Percentiles rank a stretch among this genome's conserved stretches.
These are phyloP conservation scores for Apophysomyces ossiformis DNA, from an alignment of 371 early-diverging fungal genomes.

Conservation along the genomic window DNA sequence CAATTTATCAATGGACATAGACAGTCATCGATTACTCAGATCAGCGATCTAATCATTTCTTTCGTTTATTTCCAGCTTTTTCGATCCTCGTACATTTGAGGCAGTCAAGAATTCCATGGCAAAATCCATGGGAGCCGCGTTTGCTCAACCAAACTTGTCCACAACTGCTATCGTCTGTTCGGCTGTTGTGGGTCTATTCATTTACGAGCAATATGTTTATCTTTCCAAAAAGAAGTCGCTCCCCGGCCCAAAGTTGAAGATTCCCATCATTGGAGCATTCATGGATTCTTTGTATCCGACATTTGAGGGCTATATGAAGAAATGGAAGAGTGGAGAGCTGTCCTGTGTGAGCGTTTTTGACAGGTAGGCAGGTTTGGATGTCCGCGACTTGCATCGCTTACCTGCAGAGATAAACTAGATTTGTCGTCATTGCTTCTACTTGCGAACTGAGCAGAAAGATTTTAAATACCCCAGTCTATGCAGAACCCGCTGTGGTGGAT, in stretches of 20 bases:
- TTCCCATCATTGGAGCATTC: slow-evolving; percentile 59
- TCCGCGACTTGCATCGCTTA: background rate
- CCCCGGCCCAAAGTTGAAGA: slow-evolving; percentile 55
- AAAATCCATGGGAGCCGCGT: slow-evolving; percentile 7
- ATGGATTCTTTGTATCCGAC: slow-evolving; percentile 59
- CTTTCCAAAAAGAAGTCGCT: slow-evolving; percentile 53
- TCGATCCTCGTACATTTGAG: slow-evolving; percentile 52
- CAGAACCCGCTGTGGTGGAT: slow-evolving; percentile 52
- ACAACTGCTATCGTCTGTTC: slow-evolving; percentile 49
- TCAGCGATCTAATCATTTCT: slow-evolving; percentile 43
- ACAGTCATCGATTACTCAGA: background rate
- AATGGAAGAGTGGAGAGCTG: slow-evolving; percentile 61
- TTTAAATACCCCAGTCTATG: slow-evolving; percentile 50
- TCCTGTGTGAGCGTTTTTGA: slow-evolving; percentile 60
- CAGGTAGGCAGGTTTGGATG: slow-evolving; percentile 30
- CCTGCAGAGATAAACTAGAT: slow-evolving; percentile 29
- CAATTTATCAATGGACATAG: too few relatives aligned
- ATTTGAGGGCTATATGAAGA: slow-evolving; percentile 58
- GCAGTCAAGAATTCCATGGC: slow-evolving; percentile 46
- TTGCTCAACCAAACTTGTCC: slow-evolving; percentile 31
- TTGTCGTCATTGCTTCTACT: slow-evolving; percentile 58
- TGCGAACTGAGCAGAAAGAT: slow-evolving; percentile 58
- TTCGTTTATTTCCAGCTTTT: slow-evolving; percentile 25
- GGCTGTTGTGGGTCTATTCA: slow-evolving; percentile 50
- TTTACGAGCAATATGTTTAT: slow-evolving; percentile 57